Percentiles rank a stretch among this genome's conserved stretches.
Conservation (phyloP, 805 yeast genomes). For the Starmerella stigmatis region DNA sequence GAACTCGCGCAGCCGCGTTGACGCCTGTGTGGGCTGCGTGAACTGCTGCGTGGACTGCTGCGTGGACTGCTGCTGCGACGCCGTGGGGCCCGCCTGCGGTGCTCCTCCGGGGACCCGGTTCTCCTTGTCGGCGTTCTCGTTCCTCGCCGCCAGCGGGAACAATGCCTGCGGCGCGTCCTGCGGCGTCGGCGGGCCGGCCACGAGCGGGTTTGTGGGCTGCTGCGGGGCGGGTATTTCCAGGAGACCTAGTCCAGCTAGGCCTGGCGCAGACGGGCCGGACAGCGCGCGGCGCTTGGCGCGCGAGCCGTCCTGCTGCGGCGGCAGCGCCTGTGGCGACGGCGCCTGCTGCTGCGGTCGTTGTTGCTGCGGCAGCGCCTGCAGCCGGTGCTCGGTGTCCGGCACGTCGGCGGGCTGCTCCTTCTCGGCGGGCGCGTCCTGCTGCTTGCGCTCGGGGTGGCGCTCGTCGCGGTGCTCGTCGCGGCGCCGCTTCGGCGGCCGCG, state of each 20-base stretch:
- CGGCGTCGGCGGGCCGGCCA: neutral
- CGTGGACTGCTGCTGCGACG: slow-evolving; percentile 1
- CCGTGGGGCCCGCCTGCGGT: neutral
- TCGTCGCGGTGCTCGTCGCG: too few relatives aligned
- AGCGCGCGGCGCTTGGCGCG: slow-evolving; percentile 1
- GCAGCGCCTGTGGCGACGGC: too few relatives aligned
- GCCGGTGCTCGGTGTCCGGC: neutral
- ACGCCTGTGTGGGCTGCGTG: slow-evolving; percentile 11
- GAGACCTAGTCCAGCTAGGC: slow-evolving; percentile 5
- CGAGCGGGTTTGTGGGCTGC: neutral
- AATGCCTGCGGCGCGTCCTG: too few relatives aligned
- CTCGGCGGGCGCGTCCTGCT: neutral
- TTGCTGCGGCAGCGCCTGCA: too few relatives aligned
- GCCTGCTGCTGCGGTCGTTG: neutral
- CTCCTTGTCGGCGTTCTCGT: slow-evolving; percentile 9
- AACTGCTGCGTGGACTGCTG: slow-evolving; percentile 6
- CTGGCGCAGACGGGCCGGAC: slow-evolving; percentile 2
- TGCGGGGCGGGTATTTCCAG: neutral
- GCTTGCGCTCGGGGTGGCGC: slow-evolving; percentile 14
- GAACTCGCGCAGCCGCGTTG: slow-evolving; percentile 26
- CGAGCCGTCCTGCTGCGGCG: neutral
- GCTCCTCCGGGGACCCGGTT: slow-evolving; percentile 2
- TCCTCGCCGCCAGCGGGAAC: too few relatives aligned
- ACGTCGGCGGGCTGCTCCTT: neutral
- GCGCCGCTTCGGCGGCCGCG: too few relatives aligned